Base-by-base conservation (phyloP, 345 rosid species). In the Linum tenue region DNA sequence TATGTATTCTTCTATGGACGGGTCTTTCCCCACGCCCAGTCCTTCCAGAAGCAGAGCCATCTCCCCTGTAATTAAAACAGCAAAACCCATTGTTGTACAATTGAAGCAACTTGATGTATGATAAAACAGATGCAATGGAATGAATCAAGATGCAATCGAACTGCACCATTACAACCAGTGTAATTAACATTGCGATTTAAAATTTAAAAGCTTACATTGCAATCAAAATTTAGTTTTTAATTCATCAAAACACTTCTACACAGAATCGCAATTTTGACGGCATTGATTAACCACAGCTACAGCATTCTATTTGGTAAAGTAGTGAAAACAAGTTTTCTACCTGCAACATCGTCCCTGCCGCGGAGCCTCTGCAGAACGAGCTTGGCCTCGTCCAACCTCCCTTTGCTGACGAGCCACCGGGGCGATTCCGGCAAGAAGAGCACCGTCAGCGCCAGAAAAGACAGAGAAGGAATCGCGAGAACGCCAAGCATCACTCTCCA, bases 401-500 rank as follows among this genome's bases (percentile, higher is more conserved):
- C 81, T 64, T 77, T 80, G 57, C 80, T 73, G 16, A 75, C 84
- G 22, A 80, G 84, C 84, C 84, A 80, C 55, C 84, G 55, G 1
- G 84, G 81, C 10, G 84, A 80, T 38, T 77, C 80, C 1, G 84
- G 84, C 78, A 80, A 55, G 74, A 62, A 73, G 57, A 77, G 61
- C n/a, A 80, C 59, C 1, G 78, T 62, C 61, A 80, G 43, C 1
- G 50, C 60, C 0, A 80, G 63, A 39, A 68, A 77, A 63, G 17
- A 5, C 1, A 78, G 39, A 17, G 84, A 75, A 16, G 81, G 84
- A 55, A 80, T 57, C 7, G 79, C 70, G 41, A 80, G 84, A 60
- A 77, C 69, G 1, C 84, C 84, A n/a, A 80, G 81, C 84, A 80
- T 80, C 3, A 80, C n/a, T 72, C 84, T 70, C 84, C 84, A 80